Conservation (phyloP, 1,284 basidiomycete genomes). For the Trichosporon faecale region DNA sequence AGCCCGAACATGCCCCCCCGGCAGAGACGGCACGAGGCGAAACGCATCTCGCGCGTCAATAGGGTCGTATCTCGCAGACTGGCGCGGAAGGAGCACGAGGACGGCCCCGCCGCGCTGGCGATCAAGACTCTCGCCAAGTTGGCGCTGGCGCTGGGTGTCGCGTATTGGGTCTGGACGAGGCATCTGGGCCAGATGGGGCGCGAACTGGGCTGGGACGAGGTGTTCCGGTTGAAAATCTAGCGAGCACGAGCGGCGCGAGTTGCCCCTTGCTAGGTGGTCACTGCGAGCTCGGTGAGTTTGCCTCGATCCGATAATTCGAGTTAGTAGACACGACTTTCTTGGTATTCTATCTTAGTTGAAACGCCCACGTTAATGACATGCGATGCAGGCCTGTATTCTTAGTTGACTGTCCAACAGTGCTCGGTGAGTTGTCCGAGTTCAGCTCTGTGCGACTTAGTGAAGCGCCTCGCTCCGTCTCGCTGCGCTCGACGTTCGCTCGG, state of each 20-base stretch:
- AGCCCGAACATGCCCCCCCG: background rate
- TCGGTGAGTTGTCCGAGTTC: too few species aligned
- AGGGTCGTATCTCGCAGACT: constrained; percentile 27
- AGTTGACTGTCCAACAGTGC: too few species aligned
- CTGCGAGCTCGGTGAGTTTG: too few species aligned
- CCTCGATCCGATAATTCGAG: too few species aligned
- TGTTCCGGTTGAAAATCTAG: constrained; percentile 12
- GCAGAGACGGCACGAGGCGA: background rate
- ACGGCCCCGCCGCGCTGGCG: background rate
- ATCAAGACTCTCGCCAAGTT: constrained; percentile 25
- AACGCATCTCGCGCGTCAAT: constrained; percentile 30
- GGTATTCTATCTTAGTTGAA: too few species aligned
- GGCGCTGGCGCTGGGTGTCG: constrained; percentile 11
- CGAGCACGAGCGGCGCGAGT: background rate
- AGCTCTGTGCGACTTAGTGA: too few species aligned
- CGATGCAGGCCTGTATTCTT: background rate
- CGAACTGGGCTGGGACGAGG: constrained; percentile 21
- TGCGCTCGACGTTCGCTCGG: background rate
- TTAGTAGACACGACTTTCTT: background rate
- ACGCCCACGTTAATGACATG: background rate
- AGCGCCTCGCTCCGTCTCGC: too few species aligned
- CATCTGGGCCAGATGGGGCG: constrained; percentile 21
- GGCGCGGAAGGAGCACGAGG: constrained; percentile 20
- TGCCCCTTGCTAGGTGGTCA: background rate
- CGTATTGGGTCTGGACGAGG: constrained; percentile 21